A percentile compares a stretch with the other conserved stretches of the same genome.
These are phyloP conservation scores for Escovopsis weberi DNA, from an alignment of 2,329 filamentous ascomycete species.

Conservation along the genomic window DNA sequence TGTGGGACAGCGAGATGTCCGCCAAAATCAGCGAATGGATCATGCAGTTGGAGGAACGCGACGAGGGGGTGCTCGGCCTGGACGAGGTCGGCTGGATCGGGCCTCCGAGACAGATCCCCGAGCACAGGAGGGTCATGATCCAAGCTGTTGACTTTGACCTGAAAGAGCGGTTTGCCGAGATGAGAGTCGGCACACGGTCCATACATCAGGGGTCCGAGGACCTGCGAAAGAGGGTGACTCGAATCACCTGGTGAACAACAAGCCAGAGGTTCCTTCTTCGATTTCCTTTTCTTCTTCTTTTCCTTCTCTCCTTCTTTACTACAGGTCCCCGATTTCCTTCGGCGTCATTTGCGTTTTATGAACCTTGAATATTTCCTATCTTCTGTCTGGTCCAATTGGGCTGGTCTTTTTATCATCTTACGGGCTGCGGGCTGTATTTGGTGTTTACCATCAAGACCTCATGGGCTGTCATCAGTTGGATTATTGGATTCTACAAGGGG, in stretches of 20 bases:
- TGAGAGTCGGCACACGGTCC: conserved; percentile 40
- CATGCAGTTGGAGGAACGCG: conserved; percentile 38
- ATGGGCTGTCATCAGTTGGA: too few relatives aligned
- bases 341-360: too few relatives aligned
- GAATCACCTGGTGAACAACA: conserved; percentile 30
- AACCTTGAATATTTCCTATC: too few relatives aligned
- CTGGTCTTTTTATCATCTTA: too few relatives aligned
- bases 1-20: conserved; percentile 52
- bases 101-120: conserved; percentile 25
- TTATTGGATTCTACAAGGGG: too few relatives aligned
- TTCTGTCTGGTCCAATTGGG: too few relatives aligned
- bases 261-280: neutral
- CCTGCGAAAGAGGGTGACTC: conserved; percentile 29
- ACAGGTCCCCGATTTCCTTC: too few relatives aligned
- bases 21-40: conserved; percentile 42
- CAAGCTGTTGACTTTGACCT: conserved; percentile 42
- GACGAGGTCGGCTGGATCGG: neutral
- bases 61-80: conserved; percentile 7
- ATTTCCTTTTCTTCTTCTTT: neutral
- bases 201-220: conserved; percentile 32
- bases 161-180: conserved; percentile 31
- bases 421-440: too few relatives aligned
- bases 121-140: conserved; percentile 41
- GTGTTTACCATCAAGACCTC: too few relatives aligned
- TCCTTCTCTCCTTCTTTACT: too few relatives aligned